phyloP scores from a whole-genome alignment of 257 asterid species.

The Lycium ferocissimum region DNA sequence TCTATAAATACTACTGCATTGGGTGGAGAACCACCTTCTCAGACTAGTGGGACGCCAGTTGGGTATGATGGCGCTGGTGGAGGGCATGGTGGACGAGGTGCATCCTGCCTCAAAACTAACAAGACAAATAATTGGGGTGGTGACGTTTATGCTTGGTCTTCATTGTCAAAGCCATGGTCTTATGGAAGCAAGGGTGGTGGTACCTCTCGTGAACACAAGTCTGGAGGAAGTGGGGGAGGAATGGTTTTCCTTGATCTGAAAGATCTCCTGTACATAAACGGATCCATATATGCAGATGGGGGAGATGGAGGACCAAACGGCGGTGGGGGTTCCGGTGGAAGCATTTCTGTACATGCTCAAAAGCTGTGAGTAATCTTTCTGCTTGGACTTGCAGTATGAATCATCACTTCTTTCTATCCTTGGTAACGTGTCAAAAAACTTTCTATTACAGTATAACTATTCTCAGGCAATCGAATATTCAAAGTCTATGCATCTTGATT shows the following conservation, averaged over 20 bases:
- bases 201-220: slow-evolving; percentile 64
- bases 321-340: slow-evolving; percentile 99
- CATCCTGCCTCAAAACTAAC: slow-evolving; percentile 85
- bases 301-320: slow-evolving; percentile 91
- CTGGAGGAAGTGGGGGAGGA: slow-evolving; percentile 97
- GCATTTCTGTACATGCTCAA: slow-evolving; percentile 66
- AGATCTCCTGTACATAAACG: slow-evolving; percentile 71
- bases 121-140: slow-evolving; percentile 87
- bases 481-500: slow-evolving; percentile 4
- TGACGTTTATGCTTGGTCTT: slow-evolving; percentile 90
- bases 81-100: slow-evolving; percentile 99
- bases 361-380: slow-evolving; percentile 79
- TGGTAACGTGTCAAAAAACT: neutral
- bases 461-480: neutral
- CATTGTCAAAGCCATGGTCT: slow-evolving; percentile 78
- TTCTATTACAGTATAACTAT: slow-evolving; percentile 3
- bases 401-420: neutral
- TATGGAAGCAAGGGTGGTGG: slow-evolving; percentile 96
- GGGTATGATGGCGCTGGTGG: slow-evolving; percentile 95
- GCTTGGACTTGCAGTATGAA: slow-evolving; percentile 35
- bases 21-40: slow-evolving; percentile 92
- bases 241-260: slow-evolving; percentile 67
- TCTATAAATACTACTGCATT: slow-evolving; percentile 73
- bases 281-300: slow-evolving; percentile 89
- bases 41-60: slow-evolving; percentile 96